Evolutionary conservation across 768 basidiomycete species (phyloP).

Genomic region (Polyporus arcularius): DNA sequence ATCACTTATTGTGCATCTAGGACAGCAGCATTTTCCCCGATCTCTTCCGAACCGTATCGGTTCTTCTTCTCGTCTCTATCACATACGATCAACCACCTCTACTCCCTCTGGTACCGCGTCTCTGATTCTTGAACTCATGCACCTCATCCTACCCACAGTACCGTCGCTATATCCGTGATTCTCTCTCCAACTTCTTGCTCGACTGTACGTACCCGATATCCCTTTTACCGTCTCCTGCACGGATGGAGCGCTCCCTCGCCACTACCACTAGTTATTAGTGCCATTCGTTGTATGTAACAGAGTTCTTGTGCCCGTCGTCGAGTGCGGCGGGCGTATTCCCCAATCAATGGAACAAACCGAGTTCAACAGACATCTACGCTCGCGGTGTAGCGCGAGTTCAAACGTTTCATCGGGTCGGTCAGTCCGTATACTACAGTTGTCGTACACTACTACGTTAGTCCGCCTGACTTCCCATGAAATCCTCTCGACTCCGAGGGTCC

Average conservation of each 20-base stretch:
- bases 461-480: too few relatives aligned
- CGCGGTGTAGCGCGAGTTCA: too few relatives aligned
- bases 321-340: neutral
- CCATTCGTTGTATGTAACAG: conserved; percentile 18
- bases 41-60: neutral
- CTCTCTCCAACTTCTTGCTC: too few relatives aligned
- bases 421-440: neutral
- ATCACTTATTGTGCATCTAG: conserved; percentile 21
- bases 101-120: neutral
- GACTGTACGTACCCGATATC: too few relatives aligned
- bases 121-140: neutral
- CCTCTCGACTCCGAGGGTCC: neutral
- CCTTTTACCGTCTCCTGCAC: too few relatives aligned
- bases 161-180: too few relatives aligned
- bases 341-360: neutral
- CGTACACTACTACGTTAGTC: neutral
- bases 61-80: too few relatives aligned
- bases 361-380: neutral
- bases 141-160: neutral
- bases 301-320: neutral
- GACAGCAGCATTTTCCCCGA: neutral
- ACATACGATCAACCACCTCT: too few relatives aligned
- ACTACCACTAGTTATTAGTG: neutral
- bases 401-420: neutral
- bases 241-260: neutral